Conservation (phyloP, 768 basidiomycete genomes). For the Chalciporus piperatus region DNA sequence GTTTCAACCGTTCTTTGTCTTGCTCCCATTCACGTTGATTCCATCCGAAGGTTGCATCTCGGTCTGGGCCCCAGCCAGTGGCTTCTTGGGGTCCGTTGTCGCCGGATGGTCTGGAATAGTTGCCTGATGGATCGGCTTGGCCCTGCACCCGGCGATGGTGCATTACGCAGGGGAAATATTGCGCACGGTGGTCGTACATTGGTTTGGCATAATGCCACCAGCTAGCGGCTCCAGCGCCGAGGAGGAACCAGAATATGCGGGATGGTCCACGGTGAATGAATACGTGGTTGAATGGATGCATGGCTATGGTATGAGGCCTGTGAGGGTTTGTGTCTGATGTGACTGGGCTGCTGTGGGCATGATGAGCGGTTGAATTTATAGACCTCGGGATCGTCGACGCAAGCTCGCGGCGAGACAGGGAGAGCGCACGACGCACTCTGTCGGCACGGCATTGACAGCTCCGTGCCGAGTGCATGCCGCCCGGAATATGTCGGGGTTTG, state of each 20-base stretch:
- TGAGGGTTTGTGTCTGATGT: neutral
- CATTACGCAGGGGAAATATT: slow-evolving; percentile 29
- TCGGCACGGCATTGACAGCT: neutral
- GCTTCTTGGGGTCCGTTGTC: slow-evolving; percentile 7
- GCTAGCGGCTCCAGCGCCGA: slow-evolving; percentile 49
- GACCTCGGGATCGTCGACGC: slow-evolving; percentile 17
- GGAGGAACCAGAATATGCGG: slow-evolving; percentile 65
- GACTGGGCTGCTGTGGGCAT: slow-evolving; percentile 1
- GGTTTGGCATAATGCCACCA: slow-evolving; percentile 40
- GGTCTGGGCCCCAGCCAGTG: slow-evolving; percentile 2
- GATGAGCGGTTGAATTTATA: slow-evolving; percentile 13
- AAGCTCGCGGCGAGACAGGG: slow-evolving; percentile 19
- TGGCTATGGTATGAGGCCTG: slow-evolving; percentile 1
- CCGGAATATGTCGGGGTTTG: slow-evolving; percentile 5
- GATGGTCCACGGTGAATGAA: slow-evolving; percentile 42
- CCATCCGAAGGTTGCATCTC: slow-evolving; percentile 19
- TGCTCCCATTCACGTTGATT: slow-evolving; percentile 41
- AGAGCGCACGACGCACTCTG: neutral
- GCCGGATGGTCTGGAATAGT: slow-evolving; percentile 1
- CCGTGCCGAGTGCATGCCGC: slow-evolving; percentile 20
- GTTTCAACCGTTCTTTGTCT: slow-evolving; percentile 45
- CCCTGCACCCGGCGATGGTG: slow-evolving; percentile 20
- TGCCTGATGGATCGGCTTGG: slow-evolving; percentile 9
- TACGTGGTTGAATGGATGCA: slow-evolving; percentile 22
- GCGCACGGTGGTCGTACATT: slow-evolving; percentile 41